These are phyloP conservation scores for Clausena lansium DNA, from an alignment of 345 rosid species.

Conservation along the genomic window DNA sequence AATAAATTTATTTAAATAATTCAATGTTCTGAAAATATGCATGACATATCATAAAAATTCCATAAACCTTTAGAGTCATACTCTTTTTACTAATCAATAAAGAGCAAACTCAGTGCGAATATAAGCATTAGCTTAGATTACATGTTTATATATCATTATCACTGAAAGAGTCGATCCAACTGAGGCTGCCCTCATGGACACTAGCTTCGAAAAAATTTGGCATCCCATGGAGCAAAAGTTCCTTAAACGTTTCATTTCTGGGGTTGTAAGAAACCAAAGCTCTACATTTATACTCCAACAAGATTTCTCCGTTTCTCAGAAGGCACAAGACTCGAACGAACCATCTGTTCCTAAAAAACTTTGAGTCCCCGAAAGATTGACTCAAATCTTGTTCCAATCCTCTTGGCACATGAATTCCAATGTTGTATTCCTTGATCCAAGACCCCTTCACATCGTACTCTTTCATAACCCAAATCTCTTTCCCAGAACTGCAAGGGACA, in stretches of 20 bases:
- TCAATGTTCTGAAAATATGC: no score
- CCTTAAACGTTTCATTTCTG: neutral
- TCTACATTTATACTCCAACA: slow-evolving; percentile 8
- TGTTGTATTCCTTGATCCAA: slow-evolving; percentile 29
- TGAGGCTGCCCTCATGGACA: slow-evolving; percentile 9
- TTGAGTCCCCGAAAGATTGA: neutral
- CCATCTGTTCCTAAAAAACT: neutral
- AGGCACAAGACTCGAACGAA: slow-evolving; percentile 4
- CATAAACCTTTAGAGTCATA: neutral
- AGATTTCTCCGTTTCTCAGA: slow-evolving; percentile 1
- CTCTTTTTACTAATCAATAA: no score
- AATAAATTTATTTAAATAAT: no score
- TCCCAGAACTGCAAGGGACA: neutral
- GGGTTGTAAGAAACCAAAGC: slow-evolving; percentile 2
- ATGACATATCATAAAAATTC: no score
- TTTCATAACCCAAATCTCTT: slow-evolving; percentile 31
- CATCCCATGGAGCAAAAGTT: neutral
- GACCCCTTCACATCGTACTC: slow-evolving; percentile 26
- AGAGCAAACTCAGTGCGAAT: neutral
- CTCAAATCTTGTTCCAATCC: slow-evolving; percentile 9
- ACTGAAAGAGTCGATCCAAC: neutral
- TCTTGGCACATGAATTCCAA: slow-evolving; percentile 17
- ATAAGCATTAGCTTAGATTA: neutral
- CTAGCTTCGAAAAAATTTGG: neutral
- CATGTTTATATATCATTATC: no score